Base-by-base conservation (phyloP, 495 filamentous ascomycete species). In the Daldinia childiae region DNA sequence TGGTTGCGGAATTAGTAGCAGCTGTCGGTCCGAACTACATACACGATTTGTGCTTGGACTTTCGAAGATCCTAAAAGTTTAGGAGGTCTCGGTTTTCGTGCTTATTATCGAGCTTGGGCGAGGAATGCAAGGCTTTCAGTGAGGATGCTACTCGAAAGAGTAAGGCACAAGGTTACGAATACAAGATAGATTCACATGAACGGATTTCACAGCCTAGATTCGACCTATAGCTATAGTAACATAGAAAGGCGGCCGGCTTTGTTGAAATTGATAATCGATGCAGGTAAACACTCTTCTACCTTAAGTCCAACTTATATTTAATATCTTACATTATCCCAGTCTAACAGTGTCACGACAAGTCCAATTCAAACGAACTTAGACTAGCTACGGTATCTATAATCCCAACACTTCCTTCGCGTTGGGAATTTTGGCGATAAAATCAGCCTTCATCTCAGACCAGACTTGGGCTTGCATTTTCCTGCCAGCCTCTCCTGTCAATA, bases 1-100 rank as follows among this genome's bases (percentile, higher is more conserved):
- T 89, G 41, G 79, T 95, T 45, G 92, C 87, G 6, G 93, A 97
- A 74, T 79, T 97, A 38, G 91, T 91, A 8, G 92, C 95, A 6
- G 88, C 85, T 4, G 79, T 97, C 43, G 95, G 95, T 2, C 86
- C 88, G 7, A 88, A 89, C 6, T 72, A 93, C 52, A 86, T 90
- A 41, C 79, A 78, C 34, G 79, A 88, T 58, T 86, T 91, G 45
- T 80, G 81, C 29, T 62, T 87, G 17, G 80, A 82, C 73, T 82
- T 79, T 36, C 59, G 41, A 26, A 69, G 34, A 50, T 51, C 51
- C 15, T 69, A 15, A 70, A 19, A 12, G 4, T 9, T 12, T 11
- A 0, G 24, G 43, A 11, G 19, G 9, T 19, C 17, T 48, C 43
- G 11, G 19, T 9, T 48, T 48, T 5, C 43, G 43, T 48, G 9